Evolutionary conservation across 352 stramenopile genomes (phyloP), one percentile per base, ranked within the genome.

Genomic region (Pelagophyceae sp.): DNA sequence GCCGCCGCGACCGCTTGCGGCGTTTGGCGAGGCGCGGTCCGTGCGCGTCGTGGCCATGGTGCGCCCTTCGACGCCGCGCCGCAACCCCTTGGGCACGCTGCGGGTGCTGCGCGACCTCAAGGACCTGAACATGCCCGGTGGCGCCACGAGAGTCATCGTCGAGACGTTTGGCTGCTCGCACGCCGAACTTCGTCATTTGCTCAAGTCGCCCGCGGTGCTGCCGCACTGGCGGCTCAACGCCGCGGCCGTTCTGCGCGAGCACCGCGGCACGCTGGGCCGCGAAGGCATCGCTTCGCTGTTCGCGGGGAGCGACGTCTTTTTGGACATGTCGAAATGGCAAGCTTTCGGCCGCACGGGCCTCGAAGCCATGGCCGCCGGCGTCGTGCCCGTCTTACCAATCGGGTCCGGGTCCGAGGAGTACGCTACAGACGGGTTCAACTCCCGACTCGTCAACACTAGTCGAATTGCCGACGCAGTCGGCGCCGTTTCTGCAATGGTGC

Each of bases 281-380:
- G 35, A 33, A 0, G 2, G 58, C 2, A n/a, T 74, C 67, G 37
- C 67, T 37, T 33, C 11, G 35, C 67, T 74, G 35, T 74, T 74
- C 67, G 67, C 33, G 5, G 15, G 6, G 15, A 20, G 35, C 17
- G 35, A 74, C 67, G 67, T 58, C 17, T 74, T 74, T 37, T 37
- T 74, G 15, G 67, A 74, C 67, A 74, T 74, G 67, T 40, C 17
- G 35, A 23, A 58, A 33, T 74, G 67, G 67, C 67, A 74, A 37
- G 67, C 67, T n/a, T 74, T 51, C 3, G 67, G 67, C 17, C 67
- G 67, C 67, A 58, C 67, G 35, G 67, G 67, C 35, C 67, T 74
- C 67, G 67, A 74, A 37, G 33, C 67, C 67, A 74, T 74, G 67
- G 67, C 67, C 67, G 33, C 67, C 17, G 67, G 67, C 67, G 51